Percentiles rank a stretch among this genome's conserved stretches.
Conservation (phyloP, 1,284 basidiomycete species). For the Puccinia sorghi region DNA sequence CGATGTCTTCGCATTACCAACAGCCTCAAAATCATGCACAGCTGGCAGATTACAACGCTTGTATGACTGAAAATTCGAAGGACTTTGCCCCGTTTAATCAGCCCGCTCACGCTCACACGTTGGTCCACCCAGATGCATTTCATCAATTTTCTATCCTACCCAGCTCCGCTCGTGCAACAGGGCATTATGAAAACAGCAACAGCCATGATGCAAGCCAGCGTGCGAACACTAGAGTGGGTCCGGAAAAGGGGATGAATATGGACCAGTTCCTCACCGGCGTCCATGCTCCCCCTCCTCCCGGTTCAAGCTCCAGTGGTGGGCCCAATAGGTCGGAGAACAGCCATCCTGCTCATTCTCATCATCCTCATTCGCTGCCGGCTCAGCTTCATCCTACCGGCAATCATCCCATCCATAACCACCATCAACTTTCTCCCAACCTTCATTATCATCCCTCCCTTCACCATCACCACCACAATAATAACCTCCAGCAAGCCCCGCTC, state of each 20-base stretch:
- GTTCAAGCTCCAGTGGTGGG: background rate
- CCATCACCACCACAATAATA: background rate
- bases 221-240: background rate
- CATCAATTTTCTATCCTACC: conserved; percentile 15
- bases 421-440: background rate
- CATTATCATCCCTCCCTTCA: background rate
- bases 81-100: conserved; percentile 15
- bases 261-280: conserved; percentile 11
- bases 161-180: background rate
- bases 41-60: conserved; percentile 15
- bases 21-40: background rate
- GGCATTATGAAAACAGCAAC: background rate
- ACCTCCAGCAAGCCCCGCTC: background rate
- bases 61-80: conserved; percentile 10
- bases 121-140: background rate
- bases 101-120: conserved; percentile 8
- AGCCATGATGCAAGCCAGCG: background rate
- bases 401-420: background rate
- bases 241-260: background rate
- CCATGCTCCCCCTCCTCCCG: background rate
- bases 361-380: background rate
- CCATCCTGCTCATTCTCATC: background rate
- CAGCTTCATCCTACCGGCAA: background rate
- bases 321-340: background rate
- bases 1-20: conserved; percentile 7